These are phyloP conservation scores for Penicillium sp. DNA, from an alignment of 2,329 filamentous ascomycete genomes.

Conservation along the genomic window DNA sequence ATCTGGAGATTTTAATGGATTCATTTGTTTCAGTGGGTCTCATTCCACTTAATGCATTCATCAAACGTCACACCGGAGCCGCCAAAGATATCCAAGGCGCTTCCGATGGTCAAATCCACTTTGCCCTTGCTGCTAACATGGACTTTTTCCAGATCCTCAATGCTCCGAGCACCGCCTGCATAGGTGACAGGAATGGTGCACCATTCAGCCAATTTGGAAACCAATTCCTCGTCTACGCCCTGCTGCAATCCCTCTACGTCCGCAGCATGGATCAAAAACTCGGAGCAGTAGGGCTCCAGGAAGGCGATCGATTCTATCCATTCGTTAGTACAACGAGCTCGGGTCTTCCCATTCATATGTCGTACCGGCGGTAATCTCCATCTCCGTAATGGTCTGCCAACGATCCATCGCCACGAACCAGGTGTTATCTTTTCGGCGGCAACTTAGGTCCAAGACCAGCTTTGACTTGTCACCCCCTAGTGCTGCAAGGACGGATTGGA, in stretches of 20 bases:
- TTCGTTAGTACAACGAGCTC: background rate
- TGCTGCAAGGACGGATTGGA: constrained; percentile 70
- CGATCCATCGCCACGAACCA: constrained; percentile 99
- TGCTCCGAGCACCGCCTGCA: constrained; percentile 82
- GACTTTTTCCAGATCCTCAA: constrained; percentile 81
- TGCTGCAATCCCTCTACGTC: constrained; percentile 93
- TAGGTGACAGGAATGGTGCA: constrained; percentile 93
- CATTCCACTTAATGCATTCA: constrained; percentile 89
- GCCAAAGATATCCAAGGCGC: constrained; percentile 93
- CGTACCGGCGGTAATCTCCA: constrained; percentile 84
- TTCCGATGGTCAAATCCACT: constrained; percentile 93
- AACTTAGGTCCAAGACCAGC: constrained; percentile 94
- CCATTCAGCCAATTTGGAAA: constrained; percentile 75
- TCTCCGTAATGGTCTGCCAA: constrained; percentile 97
- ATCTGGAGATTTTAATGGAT: constrained; percentile 16
- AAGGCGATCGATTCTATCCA: constrained; percentile 71
- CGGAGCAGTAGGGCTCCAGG: constrained; percentile 88
- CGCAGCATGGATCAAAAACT: constrained; percentile 95
- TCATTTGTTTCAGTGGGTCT: constrained; percentile 34
- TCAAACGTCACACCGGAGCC: constrained; percentile 81
- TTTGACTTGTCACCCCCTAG: constrained; percentile 73
- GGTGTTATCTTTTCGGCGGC: constrained; percentile 68
- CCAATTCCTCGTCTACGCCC: constrained; percentile 84
- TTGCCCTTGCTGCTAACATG: constrained; percentile 74
- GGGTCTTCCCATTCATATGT: background rate